phyloP scores from a whole-genome alignment of 495 filamentous ascomycete genomes.

The Penicillium daleae region DNA sequence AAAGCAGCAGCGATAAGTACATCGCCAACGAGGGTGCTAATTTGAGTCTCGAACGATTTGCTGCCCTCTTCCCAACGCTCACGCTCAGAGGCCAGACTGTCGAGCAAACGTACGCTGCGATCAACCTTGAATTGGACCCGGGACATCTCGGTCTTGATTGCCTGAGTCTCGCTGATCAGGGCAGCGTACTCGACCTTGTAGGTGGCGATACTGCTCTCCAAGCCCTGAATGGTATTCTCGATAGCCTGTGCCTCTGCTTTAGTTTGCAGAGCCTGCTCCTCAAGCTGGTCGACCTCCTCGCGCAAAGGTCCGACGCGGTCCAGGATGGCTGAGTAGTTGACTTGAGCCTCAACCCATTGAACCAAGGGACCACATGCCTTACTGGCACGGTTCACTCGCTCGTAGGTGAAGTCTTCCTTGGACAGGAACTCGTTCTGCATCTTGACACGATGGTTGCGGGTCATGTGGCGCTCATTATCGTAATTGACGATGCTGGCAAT shows the following conservation, averaged over 20 bases:
- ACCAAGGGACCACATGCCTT: slow-evolving; percentile 97
- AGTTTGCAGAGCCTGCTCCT: slow-evolving; percentile 87
- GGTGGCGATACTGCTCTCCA: slow-evolving; percentile 90
- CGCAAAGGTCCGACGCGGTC: slow-evolving; percentile 92
- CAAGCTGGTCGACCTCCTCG: slow-evolving; percentile 84
- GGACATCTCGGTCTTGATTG: slow-evolving; percentile 96
- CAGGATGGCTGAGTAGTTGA: slow-evolving; percentile 94
- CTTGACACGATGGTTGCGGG: slow-evolving; percentile 71
- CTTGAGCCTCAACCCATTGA: slow-evolving; percentile 96
- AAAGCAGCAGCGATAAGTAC: slow-evolving; percentile 94
- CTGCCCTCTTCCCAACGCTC: slow-evolving; percentile 93
- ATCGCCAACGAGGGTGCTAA: slow-evolving; percentile 93
- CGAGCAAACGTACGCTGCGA: slow-evolving; percentile 89
- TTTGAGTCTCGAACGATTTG: slow-evolving; percentile 96
- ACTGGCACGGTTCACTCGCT: slow-evolving; percentile 91
- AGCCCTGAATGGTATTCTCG: slow-evolving; percentile 76
- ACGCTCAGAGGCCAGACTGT: slow-evolving; percentile 92
- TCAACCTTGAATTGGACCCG: slow-evolving; percentile 97
- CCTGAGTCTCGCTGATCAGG: slow-evolving; percentile 94
- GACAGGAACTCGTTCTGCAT: slow-evolving; percentile 94
- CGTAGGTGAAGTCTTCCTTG: slow-evolving; percentile 92
- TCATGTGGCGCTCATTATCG: slow-evolving; percentile 96
- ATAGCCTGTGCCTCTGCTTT: slow-evolving; percentile 93
- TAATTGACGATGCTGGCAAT: slow-evolving; percentile 98
- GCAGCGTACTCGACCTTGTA: slow-evolving; percentile 97